These are phyloP conservation scores for Musa itinerans DNA, from an alignment of 176 grass and related monocot species.

Conservation along the genomic window DNA sequence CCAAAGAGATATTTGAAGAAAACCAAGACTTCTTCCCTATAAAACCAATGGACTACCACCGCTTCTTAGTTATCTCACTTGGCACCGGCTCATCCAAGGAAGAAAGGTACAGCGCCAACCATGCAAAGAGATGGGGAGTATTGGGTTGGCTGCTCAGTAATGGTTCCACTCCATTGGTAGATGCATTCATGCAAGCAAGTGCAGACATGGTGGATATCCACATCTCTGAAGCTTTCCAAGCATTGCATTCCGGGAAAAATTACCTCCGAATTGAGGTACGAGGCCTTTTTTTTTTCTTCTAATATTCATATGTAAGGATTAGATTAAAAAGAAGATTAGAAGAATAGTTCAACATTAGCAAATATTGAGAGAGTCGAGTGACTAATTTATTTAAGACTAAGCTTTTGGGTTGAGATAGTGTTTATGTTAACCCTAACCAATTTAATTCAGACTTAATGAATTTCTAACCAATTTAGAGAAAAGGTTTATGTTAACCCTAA, in stretches of 20 bases:
- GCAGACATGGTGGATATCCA: conserved; percentile 22
- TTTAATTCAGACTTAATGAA: too few relatives aligned
- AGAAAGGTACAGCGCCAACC: conserved; percentile 4
- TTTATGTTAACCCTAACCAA: too few relatives aligned
- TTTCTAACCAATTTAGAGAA: too few relatives aligned
- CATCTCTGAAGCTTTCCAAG: conserved; percentile 14
- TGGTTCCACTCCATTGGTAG: conserved; percentile 3
- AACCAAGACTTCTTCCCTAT: conserved; percentile 18
- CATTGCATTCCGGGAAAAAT: background rate
- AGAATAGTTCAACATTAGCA: too few relatives aligned
- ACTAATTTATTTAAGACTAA: too few relatives aligned
- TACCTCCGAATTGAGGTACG: conserved; percentile 16
- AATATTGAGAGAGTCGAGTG: too few relatives aligned
- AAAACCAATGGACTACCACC: conserved; percentile 16
- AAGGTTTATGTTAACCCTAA: too few relatives aligned
- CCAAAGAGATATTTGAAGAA: conserved; percentile 5
- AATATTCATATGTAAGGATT: too few relatives aligned
- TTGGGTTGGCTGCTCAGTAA: conserved; percentile 6
- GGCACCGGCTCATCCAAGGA: conserved; percentile 13
- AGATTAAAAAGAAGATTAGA: too few relatives aligned
- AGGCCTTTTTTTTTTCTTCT: too few relatives aligned
- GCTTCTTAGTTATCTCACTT: conserved; percentile 17
- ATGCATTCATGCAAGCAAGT: conserved; percentile 8
- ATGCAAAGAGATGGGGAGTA: conserved; percentile 1
- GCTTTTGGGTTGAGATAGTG: too few relatives aligned